phyloP scores from a whole-genome alignment of 2,329 filamentous ascomycete genomes.

The Geosmithia morbida region DNA sequence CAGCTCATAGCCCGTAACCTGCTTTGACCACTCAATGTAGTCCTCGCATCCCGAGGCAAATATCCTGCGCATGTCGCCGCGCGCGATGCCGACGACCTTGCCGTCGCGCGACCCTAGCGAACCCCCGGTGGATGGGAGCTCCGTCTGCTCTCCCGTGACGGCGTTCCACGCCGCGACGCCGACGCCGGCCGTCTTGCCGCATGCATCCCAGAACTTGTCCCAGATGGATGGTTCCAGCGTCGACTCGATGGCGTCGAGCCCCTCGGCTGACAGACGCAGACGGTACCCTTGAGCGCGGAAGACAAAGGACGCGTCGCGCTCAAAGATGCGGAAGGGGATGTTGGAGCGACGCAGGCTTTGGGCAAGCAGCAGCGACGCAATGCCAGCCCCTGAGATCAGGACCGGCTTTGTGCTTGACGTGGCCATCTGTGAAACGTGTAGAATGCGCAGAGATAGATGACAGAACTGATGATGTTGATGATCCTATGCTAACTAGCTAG shows the following conservation, averaged over 20 bases:
- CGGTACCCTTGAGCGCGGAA: conserved; percentile 51
- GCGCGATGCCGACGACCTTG: conserved; percentile 45
- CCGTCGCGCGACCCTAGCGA: conserved; percentile 35
- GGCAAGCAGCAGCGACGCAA: conserved; percentile 27
- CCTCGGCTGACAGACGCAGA: conserved; percentile 39
- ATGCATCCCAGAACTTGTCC: conserved; percentile 39
- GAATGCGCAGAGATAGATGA: too few species aligned
- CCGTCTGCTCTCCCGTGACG: conserved; percentile 30
- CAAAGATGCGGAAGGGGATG: conserved; percentile 40
- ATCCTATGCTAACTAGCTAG: too few species aligned
- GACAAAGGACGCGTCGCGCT: conserved; percentile 31
- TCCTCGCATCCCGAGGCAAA: conserved; percentile 43
- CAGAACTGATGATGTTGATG: too few species aligned
- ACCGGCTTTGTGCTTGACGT: too few species aligned
- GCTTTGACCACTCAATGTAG: conserved; percentile 37
- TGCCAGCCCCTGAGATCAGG: background rate
- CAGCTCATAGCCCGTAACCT: conserved; percentile 43
- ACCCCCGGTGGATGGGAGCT: conserved; percentile 11
- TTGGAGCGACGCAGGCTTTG: conserved; percentile 23
- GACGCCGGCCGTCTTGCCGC: conserved; percentile 43
- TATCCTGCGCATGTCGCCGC: conserved; percentile 46
- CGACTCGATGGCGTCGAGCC: conserved; percentile 16
- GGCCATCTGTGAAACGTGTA: too few species aligned
- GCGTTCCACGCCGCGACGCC: conserved; percentile 38
- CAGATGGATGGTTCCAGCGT: conserved; percentile 13